Evolutionary conservation across 345 rosid genomes (phyloP).

Genomic region (Hibiscus trionum): DNA sequence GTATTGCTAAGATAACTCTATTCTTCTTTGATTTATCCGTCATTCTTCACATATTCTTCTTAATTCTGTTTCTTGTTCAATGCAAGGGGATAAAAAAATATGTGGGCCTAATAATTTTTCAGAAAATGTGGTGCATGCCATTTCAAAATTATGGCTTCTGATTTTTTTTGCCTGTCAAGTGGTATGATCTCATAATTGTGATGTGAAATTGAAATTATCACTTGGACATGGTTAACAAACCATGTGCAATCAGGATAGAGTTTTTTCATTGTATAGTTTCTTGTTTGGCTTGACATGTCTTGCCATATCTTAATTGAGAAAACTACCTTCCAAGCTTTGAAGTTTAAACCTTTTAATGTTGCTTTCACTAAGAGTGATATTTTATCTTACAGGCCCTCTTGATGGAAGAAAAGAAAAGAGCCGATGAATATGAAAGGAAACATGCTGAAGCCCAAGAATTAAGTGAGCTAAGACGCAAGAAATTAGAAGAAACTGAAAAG

Average conservation of each 20-base stretch:
- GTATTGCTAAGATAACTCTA: conserved; percentile 30
- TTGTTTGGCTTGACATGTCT: neutral
- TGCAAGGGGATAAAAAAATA: neutral
- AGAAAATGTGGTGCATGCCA: neutral
- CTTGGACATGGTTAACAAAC: neutral
- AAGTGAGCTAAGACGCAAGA: conserved; percentile 58
- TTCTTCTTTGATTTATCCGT: conserved; percentile 8
- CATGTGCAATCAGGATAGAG: neutral
- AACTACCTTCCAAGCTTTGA: neutral
- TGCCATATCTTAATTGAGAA: conserved; percentile 3
- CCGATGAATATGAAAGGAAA: conserved; percentile 59
- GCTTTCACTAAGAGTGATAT: neutral
- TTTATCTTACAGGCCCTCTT: conserved; percentile 39
- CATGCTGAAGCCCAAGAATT: conserved; percentile 50
- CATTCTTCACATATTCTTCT: neutral
- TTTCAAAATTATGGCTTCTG: neutral
- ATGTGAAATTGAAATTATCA: neutral
- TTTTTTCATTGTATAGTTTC: neutral
- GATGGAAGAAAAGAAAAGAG: conserved; percentile 62
- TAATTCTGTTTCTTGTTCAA: neutral
- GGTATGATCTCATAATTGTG: neutral
- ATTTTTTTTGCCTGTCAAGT: neutral
- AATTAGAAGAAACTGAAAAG: conserved; percentile 68
- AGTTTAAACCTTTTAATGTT: neutral
- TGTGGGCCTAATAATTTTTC: neutral